phyloP scores from a whole-genome alignment of 2,329 filamentous ascomycete genomes.

The Colletotrichum tanaceti region DNA sequence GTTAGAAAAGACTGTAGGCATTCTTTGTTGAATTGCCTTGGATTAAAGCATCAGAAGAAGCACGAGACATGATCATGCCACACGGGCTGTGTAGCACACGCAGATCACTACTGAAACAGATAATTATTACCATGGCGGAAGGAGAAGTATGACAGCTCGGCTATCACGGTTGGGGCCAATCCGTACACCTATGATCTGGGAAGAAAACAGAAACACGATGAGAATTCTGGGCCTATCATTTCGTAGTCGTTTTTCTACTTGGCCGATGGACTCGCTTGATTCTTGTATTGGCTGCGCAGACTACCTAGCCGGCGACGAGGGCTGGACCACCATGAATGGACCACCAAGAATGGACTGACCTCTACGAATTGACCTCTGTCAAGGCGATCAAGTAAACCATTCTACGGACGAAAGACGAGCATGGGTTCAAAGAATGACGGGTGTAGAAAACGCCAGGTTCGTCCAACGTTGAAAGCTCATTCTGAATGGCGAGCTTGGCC shows the following conservation, averaged over 20 bases:
- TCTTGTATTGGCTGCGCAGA: not conserved
- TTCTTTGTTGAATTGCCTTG: too few relatives aligned
- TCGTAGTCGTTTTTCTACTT: too few relatives aligned
- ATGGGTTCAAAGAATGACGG: not conserved
- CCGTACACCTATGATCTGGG: not conserved
- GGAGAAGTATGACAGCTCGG: not conserved
- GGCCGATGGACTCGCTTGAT: not conserved
- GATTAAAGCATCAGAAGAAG: too few relatives aligned
- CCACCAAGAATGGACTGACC: constrained; percentile 6
- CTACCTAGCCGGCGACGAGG: too few relatives aligned
- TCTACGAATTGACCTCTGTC: constrained; percentile 2
- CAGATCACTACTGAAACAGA: constrained; percentile 9
- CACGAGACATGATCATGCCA: constrained; percentile 31
- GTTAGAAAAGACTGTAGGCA: too few relatives aligned
- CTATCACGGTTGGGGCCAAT: not conserved
- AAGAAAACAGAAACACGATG: too few relatives aligned
- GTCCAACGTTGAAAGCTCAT: constrained; percentile 13
- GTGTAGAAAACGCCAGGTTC: constrained; percentile 22
- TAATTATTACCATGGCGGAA: not conserved
- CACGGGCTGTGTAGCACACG: constrained; percentile 1
- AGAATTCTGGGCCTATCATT: not conserved
- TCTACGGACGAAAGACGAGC: too few relatives aligned
- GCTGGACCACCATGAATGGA: not conserved
- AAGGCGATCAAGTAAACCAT: not conserved
- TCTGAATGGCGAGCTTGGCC: not conserved